phyloP scores from a whole-genome alignment of 2,329 filamentous ascomycete genomes.

The Thelonectria blattea region DNA sequence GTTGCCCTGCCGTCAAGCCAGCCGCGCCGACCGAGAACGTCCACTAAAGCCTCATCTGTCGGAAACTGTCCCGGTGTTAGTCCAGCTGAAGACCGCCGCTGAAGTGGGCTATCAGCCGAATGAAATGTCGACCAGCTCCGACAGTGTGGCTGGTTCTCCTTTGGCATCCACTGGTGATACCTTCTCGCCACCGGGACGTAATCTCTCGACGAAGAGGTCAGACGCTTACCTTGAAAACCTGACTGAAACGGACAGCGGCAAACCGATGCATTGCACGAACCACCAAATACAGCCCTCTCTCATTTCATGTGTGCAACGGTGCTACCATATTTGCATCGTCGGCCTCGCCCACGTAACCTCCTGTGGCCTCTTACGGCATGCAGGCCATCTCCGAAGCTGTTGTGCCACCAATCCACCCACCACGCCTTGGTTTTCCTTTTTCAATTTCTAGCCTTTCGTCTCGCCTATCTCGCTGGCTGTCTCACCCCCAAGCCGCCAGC shows the following conservation, averaged over 20 bases:
- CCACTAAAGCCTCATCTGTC: not conserved
- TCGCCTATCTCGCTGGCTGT: conserved; percentile 3
- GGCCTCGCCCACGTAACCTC: not conserved
- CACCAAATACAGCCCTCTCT: not conserved
- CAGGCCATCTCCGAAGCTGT: conserved; percentile 2
- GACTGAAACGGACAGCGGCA: conserved; percentile 11
- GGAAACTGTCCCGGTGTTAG: conserved; percentile 1
- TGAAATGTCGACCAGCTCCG: conserved; percentile 3
- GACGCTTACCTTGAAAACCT: not conserved
- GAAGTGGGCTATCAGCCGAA: not conserved
- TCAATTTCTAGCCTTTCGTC: not conserved
- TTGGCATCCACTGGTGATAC: not conserved
- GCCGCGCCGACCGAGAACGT: not conserved
- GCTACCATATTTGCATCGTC: not conserved
- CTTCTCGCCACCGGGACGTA: conserved; percentile 2
- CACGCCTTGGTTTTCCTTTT: not conserved
- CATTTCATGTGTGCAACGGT: conserved; percentile 1
- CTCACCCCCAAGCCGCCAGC: conserved; percentile 1
- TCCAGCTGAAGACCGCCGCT: conserved; percentile 7
- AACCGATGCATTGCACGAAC: conserved; percentile 3
- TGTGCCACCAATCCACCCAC: not conserved
- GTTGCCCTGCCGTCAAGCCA: not conserved
- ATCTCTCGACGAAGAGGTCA: not conserved
- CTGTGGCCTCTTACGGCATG: not conserved
- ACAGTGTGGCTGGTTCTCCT: conserved; percentile 18